Evolutionary conservation across 331 rosid genomes (phyloP).

Genomic region (Ulmus americana): DNA sequence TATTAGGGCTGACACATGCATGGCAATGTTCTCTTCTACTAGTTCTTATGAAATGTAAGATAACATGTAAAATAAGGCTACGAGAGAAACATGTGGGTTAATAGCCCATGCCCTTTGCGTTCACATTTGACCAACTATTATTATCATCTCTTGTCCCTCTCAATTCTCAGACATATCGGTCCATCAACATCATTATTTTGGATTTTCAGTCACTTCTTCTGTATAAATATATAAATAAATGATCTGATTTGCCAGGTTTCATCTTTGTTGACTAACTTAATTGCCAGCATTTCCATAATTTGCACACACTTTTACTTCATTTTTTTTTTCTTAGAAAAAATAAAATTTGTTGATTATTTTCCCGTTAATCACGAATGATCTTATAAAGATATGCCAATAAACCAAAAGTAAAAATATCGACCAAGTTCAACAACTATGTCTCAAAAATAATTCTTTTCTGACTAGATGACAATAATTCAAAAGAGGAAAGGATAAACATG

Average conservation of each 20-base stretch:
- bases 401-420: neutral
- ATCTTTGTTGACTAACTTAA: neutral
- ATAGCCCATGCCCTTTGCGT: neutral
- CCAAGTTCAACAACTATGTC: conserved; percentile 6
- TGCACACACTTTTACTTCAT: too few species aligned
- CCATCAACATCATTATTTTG: conserved; percentile 2
- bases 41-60: too few species aligned
- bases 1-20: too few species aligned
- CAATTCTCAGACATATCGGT: neutral
- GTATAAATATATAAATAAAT: neutral
- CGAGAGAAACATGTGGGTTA: conserved; percentile 1
- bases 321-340: too few species aligned
- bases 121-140: conserved; percentile 13
- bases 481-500: neutral
- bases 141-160: neutral
- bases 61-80: too few species aligned
- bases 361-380: too few species aligned
- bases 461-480: conserved; percentile 29
- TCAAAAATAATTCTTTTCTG: conserved; percentile 6
- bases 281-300: neutral
- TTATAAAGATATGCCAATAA: too few species aligned
- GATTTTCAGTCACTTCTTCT: neutral
- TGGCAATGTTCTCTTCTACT: too few species aligned
- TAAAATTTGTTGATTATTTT: too few species aligned
- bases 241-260: neutral